phyloP scores from a whole-genome alignment of 176 grass and related monocot species.

The Rhynchospora breviuscula region DNA sequence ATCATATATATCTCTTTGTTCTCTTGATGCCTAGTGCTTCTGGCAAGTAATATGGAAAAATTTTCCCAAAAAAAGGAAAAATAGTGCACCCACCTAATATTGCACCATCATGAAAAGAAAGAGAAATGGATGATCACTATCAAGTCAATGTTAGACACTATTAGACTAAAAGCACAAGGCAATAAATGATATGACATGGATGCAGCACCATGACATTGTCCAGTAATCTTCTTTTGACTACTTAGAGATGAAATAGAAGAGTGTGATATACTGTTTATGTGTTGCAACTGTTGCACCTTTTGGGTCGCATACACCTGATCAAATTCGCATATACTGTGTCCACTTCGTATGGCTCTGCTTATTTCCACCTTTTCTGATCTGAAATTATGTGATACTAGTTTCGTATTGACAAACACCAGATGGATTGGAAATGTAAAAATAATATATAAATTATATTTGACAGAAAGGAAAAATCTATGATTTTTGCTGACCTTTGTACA shows the following conservation, averaged over 20 bases:
- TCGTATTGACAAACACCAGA: background rate
- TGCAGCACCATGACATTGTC: conserved; percentile 1
- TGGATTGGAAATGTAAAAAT: background rate
- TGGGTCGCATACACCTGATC: background rate
- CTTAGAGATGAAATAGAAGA: background rate
- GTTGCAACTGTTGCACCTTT: conserved; percentile 1
- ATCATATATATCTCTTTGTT: conserved; percentile 1
- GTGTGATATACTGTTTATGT: conserved; percentile 3
- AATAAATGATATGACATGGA: conserved; percentile 14
- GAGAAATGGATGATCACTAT: conserved; percentile 1
- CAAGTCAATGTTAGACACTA: conserved; percentile 6
- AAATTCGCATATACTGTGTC: conserved; percentile 3
- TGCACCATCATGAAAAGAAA: conserved; percentile 8
- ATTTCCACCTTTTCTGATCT: background rate
- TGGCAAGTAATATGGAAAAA: background rate
- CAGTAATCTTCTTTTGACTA: conserved; percentile 19
- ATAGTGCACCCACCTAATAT: background rate
- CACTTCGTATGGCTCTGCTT: conserved; percentile 12
- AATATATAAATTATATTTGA: background rate
- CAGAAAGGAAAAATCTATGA: background rate
- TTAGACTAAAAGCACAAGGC: background rate
- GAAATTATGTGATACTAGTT: background rate
- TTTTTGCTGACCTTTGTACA: background rate
- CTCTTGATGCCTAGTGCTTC: background rate
- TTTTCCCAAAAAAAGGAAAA: background rate